These are phyloP conservation scores for Immersiella caudata DNA, from an alignment of 495 filamentous ascomycete species.

Conservation along the genomic window DNA sequence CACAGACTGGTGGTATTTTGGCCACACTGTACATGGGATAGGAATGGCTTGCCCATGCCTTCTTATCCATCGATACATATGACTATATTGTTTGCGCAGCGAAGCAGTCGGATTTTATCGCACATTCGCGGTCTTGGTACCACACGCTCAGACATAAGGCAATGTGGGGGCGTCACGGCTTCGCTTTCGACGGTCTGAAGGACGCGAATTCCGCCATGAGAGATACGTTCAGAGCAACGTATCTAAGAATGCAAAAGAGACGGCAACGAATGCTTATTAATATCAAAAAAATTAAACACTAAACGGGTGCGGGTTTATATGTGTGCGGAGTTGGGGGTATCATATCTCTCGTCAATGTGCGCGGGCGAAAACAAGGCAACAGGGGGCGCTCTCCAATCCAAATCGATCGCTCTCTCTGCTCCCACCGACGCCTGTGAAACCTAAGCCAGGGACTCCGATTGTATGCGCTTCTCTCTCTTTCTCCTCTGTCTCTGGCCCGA, in stretches of 20 bases:
- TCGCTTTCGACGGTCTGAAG: background rate
- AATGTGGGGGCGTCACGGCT: no score
- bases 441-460: slow-evolving; percentile 12
- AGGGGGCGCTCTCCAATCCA: background rate
- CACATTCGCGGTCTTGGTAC: no score
- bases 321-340: slow-evolving; percentile 10
- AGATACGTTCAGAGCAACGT: background rate
- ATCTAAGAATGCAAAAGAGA: background rate
- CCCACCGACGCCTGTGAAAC: background rate
- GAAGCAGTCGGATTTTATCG: no score
- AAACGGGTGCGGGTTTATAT: background rate
- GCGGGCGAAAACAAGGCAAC: background rate
- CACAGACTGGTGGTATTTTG: no score
- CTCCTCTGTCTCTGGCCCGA: no score
- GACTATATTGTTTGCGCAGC: no score
- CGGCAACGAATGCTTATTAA: background rate
- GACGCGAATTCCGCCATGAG: no score
- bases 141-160: no score
- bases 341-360: background rate
- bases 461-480: background rate
- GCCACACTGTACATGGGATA: no score
- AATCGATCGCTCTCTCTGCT: background rate
- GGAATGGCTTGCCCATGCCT: no score
- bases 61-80: no score
- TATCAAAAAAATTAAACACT: slow-evolving; percentile 17